Percentiles rank a stretch among this genome's conserved stretches.
Evolutionary conservation across 2,329 filamentous ascomycete genomes (phyloP).

Genomic region (Fusarium lyarnte): DNA sequence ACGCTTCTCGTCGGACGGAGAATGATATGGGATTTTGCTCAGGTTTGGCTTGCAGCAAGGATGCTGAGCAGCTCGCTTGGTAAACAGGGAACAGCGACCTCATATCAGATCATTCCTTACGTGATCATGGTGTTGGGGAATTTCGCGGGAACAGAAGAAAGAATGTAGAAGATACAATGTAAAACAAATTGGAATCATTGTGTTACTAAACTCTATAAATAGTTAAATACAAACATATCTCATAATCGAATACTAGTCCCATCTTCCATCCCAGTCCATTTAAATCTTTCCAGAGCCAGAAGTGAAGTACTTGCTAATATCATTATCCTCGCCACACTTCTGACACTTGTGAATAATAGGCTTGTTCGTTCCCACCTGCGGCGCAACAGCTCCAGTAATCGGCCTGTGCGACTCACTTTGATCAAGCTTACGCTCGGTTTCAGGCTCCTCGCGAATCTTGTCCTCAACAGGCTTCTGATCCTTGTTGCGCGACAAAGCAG

Average conservation of each 20-base stretch:
- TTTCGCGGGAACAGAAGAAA: fast-evolving
- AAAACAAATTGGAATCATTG: background rate
- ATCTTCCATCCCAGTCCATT: background rate
- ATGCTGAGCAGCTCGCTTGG: background rate
- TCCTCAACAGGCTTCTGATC: background rate
- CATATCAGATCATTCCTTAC: background rate
- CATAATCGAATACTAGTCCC: background rate
- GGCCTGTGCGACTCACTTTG: background rate
- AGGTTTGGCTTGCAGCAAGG: background rate
- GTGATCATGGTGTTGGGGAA: fast-evolving
- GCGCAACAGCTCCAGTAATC: background rate
- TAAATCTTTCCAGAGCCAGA: background rate
- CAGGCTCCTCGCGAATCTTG: background rate
- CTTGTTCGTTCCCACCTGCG: background rate
- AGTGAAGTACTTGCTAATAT: constrained; percentile 17
- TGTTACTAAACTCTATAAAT: background rate
- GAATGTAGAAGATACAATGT: fast-evolving
- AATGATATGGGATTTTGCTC: background rate
- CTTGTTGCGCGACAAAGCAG: background rate
- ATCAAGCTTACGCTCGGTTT: background rate
- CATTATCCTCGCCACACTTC: constrained; percentile 22
- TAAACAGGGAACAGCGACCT: fast-evolving
- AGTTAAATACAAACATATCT: background rate
- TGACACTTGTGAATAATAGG: constrained; percentile 18
- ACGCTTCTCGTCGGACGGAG: background rate